Conservation (phyloP, 176 grass and related monocot species). For the Panicum miliaceum region DNA sequence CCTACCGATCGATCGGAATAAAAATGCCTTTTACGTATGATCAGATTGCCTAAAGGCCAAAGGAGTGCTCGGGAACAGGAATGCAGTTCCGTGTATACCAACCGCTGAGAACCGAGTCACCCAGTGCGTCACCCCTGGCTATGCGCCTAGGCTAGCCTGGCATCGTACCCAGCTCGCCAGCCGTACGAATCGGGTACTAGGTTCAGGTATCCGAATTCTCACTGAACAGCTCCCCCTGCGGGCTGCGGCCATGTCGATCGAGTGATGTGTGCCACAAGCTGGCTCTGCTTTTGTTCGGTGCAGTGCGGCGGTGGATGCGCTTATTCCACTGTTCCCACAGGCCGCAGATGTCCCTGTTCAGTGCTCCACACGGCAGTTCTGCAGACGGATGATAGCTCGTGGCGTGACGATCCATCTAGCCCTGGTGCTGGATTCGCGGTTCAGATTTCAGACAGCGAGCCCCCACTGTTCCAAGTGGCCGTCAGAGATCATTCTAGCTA, state of each 20-base stretch:
- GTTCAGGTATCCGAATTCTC: neutral
- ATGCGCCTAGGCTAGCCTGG: neutral
- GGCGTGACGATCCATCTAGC: neutral
- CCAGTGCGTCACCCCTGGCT: constrained; percentile 27
- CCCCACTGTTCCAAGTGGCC: neutral
- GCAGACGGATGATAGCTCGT: constrained; percentile 12
- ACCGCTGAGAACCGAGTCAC: constrained; percentile 15
- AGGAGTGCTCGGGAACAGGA: neutral
- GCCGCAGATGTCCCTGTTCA: neutral
- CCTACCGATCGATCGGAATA: neutral
- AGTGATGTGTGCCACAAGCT: no score
- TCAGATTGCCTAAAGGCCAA: neutral
- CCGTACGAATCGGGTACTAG: constrained; percentile 4
- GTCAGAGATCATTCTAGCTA: neutral
- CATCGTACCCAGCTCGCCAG: neutral
- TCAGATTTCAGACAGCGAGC: constrained; percentile 8
- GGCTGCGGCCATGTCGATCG: neutral
- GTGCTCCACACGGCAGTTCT: neutral
- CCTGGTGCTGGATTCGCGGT: neutral
- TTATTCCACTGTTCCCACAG: neutral
- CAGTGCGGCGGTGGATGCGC: neutral
- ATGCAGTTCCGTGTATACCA: neutral
- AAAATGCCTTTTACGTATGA: constrained; percentile 2
- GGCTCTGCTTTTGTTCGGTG: neutral
- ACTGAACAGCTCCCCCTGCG: neutral